Base-by-base conservation (phyloP, 108 stramenopile genomes). In the Epithemia pelagica region DNA sequence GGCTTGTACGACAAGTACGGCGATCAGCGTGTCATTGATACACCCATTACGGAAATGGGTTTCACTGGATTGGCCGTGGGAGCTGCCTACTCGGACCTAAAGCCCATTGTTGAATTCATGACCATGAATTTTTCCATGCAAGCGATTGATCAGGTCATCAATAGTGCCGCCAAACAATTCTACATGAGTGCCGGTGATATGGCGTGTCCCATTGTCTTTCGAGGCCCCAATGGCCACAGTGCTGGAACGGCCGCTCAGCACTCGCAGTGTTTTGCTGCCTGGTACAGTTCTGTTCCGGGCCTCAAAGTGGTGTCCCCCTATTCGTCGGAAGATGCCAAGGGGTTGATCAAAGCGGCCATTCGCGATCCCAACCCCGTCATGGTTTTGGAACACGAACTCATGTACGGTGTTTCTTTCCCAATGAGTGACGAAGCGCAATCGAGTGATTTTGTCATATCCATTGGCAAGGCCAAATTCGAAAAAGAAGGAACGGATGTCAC, bases 91-190 rank as follows among this genome's bases (percentile, higher is more conserved):
- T 87, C 96, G 66, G 93, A 97, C 73, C 71, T 98, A 2, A 73
- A 81, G 61, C 99, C 99, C 30, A 83, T 99, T 61, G 89, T 98
- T 28, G 99, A 99, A 83, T 99, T 98, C 83, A 99, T 99, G 99
- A 99, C 99, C 24, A 96, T 94, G 78, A 99, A 99, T 79, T 99
- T 99, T 74, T 88, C 94, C 58, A 95, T 99, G 93, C 99, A 99
- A 73, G 99, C 99, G 30, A 98, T 99, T 70, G 99, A 99, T 84
- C 97, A 99, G 70, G 82, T 99, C 67, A 74, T 99, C 32, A 99
- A 98, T 69, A 85, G 86, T 30, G 97, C 97, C 15, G 99, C 99
- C 63, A 99, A 99, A 80, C 96, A 97, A 78, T 95, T 94, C 65
- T 98, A 99, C 89, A 99, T 98, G 99, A 83, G 79, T 60, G 97